Conservation (phyloP, 2,329 filamentous ascomycete species). For the Colletotrichum somersetense region DNA sequence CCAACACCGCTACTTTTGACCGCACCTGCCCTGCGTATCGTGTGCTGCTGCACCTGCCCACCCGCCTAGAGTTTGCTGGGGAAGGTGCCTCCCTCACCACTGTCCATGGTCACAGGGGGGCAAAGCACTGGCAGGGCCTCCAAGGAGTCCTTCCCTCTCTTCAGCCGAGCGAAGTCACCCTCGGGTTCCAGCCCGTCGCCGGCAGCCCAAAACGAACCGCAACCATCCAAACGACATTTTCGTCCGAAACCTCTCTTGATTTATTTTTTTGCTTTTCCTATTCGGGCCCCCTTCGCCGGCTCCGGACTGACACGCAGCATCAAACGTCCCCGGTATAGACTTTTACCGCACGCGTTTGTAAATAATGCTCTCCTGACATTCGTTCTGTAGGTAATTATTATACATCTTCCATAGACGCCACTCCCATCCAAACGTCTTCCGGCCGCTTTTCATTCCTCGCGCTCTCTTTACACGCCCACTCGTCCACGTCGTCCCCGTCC, state of each 20-base stretch:
- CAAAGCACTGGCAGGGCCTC: not conserved
- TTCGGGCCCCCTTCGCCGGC: conserved; percentile 8
- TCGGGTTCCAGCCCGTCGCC: not conserved
- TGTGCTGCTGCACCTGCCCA: not conserved
- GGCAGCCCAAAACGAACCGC: conserved; percentile 12
- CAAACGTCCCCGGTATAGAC: not conserved
- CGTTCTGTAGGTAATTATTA: conserved; percentile 2
- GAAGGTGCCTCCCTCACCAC: not conserved
- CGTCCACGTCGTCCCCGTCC: not conserved
- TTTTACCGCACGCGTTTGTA: conserved; percentile 19
- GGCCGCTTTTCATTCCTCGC: not conserved
- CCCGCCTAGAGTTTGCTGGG: not conserved
- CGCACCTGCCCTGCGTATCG: not conserved
- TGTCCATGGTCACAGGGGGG: not conserved
- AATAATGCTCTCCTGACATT: conserved; percentile 7
- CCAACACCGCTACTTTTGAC: conserved; percentile 3
- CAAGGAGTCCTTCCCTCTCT: no score
- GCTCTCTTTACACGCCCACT: not conserved
- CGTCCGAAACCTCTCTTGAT: conserved; percentile 15
- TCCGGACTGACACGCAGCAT: conserved; percentile 30
- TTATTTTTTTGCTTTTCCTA: not conserved
- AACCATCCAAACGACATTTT: conserved; percentile 36
- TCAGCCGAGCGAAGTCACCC: not conserved
- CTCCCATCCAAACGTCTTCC: not conserved
- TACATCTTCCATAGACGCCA: conserved; percentile 1